Evolutionary conservation across 495 filamentous ascomycete genomes (phyloP), one percentile per base, ranked within the genome.

Genomic region (Talaromyces proteolyticus): DNA sequence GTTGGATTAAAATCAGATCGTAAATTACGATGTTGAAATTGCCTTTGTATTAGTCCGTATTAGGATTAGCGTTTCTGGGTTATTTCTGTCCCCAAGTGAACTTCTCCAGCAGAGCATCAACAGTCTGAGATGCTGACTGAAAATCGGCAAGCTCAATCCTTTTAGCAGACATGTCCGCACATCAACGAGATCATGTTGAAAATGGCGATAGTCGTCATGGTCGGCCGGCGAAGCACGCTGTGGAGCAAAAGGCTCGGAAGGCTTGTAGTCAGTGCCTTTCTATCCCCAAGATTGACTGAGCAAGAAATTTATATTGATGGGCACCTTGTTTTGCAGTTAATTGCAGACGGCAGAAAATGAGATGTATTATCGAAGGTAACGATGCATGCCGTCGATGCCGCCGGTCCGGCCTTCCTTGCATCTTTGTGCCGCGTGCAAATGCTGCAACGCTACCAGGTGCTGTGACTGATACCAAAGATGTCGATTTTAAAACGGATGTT

Each of bases 341-440:
- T 37, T 64, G 61, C 46, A 52, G 61, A 17, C 53, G 56, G 24
- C 59, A 59, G 45, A 64, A 65, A 55, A 65, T 62, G 62, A 62
- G 53, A 60, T 65, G 62, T 55, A 36, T 55, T 17, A 52, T 59
- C 7, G 62, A 65, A 21, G 47, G 38, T 0, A 49, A 53, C n/a
- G 25, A 51, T 24, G 47, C 46, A 5, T 62, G 60, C 50, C 55
- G 57, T 40, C 53, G 62, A 48, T 65, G 62, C 45, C 41, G 40
- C 23, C 52, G 49, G 14, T 56, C 45, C 20, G 54, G 55, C 22
- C 44, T 57, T 12, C 53, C 54, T 43, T 65, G 62, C 45, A 49
- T 65, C 25, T 65, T 65, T 40, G 58, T 60, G 43, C 62, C 59
- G 16, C 52, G 62, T 17, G 59, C 57, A 23, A 62, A 65, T 57